These are phyloP conservation scores for Centella asiatica DNA, from an alignment of 129 eudicot genomes.

Conservation along the genomic window DNA sequence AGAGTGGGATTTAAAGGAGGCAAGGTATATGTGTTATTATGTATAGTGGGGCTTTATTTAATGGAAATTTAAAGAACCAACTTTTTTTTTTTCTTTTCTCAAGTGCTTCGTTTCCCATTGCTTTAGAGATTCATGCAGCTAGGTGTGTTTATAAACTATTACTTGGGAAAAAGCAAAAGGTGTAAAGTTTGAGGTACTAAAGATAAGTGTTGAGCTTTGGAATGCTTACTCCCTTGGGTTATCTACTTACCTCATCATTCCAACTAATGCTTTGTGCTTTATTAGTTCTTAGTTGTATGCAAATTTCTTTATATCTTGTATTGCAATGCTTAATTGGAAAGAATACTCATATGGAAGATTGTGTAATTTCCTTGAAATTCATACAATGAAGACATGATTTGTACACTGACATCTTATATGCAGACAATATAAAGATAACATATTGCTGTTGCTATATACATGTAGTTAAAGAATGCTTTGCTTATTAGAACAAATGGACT, in stretches of 20 bases:
- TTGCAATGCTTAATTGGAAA: neutral
- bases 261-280: neutral
- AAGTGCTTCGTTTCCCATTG: neutral
- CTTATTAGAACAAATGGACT: too few species aligned
- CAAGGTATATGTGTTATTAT: slow-evolving; percentile 17
- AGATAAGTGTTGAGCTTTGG: neutral
- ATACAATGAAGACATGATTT: neutral
- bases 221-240: slow-evolving; percentile 4
- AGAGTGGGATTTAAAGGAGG: slow-evolving; percentile 12
- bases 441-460: too few species aligned
- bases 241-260: neutral
- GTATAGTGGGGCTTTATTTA: slow-evolving; percentile 21
- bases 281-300: neutral
- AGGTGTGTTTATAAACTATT: slow-evolving; percentile 1
- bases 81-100: slow-evolving; percentile 6
- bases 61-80: slow-evolving; percentile 11
- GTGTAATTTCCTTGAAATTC: neutral
- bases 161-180: slow-evolving; percentile 2
- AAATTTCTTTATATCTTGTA: neutral
- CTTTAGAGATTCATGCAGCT: slow-evolving; percentile 1
- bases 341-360: neutral
- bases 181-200: slow-evolving; percentile 3
- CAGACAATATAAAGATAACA: too few species aligned
- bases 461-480: too few species aligned
- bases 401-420: too few species aligned